Conservation (phyloP, 331 rosid genomes). For the Saraca asoca region DNA sequence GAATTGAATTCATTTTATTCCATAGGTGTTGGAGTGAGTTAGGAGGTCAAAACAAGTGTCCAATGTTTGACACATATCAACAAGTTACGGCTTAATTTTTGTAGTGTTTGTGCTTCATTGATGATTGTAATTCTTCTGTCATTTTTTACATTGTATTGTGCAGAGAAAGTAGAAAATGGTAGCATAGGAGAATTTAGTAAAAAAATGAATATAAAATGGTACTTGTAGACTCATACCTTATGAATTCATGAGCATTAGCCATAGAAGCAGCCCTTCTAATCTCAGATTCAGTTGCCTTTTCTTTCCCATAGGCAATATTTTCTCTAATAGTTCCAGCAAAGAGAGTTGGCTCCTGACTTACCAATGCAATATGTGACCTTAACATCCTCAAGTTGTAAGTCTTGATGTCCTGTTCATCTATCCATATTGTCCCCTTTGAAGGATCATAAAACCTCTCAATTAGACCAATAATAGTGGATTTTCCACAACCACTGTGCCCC, state of each 20-base stretch:
- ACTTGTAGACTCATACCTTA: conserved; percentile 52
- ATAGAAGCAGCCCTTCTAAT: conserved; percentile 71
- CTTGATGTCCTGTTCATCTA: conserved; percentile 83
- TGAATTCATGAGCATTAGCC: conserved; percentile 92
- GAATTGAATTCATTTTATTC: too few relatives aligned
- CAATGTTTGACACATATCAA: too few relatives aligned
- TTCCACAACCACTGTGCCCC: conserved; percentile 86
- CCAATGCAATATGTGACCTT: conserved; percentile 85
- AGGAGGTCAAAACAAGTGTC: not conserved
- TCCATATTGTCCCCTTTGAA: conserved; percentile 57
- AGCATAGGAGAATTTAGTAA: not conserved
- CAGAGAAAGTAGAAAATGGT: too few relatives aligned
- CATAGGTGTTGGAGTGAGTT: too few relatives aligned
- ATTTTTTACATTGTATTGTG: too few relatives aligned
- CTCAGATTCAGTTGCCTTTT: conserved; percentile 69
- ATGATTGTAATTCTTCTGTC: too few relatives aligned
- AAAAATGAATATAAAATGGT: not conserved
- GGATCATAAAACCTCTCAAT: conserved; percentile 93
- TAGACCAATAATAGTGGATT: conserved; percentile 78
- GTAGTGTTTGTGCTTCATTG: too few relatives aligned
- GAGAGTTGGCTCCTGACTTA: conserved; percentile 84
- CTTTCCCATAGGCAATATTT: conserved; percentile 78
- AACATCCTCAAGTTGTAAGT: conserved; percentile 63
- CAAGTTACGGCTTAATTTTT: too few relatives aligned
- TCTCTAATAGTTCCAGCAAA: conserved; percentile 74